These are phyloP conservation scores for Psilocybe cyanescens DNA, from an alignment of 768 basidiomycete species.

Conservation along the genomic window DNA sequence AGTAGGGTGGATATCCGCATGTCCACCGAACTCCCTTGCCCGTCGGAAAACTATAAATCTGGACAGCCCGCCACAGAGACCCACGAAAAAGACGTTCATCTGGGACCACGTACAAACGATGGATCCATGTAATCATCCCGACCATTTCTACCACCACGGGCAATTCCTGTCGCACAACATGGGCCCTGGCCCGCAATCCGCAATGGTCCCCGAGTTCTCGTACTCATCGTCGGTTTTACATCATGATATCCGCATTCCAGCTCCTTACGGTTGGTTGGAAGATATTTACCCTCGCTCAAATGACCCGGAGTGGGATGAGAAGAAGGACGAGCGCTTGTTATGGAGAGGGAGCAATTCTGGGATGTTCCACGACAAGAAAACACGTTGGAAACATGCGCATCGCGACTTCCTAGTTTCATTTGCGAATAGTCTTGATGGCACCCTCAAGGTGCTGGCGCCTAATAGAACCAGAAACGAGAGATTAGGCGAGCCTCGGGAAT, in stretches of 20 bases:
- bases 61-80: constrained; percentile 35
- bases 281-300: constrained; percentile 43
- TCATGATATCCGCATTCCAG: constrained; percentile 57
- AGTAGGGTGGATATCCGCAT: constrained; percentile 44
- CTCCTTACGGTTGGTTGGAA: constrained; percentile 50
- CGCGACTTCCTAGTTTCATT: constrained; percentile 49
- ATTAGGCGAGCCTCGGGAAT: constrained; percentile 36
- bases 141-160: constrained; percentile 50
- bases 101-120: constrained; percentile 49
- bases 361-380: constrained; percentile 41
- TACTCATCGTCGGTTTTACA: constrained; percentile 54
- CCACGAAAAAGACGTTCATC: constrained; percentile 48
- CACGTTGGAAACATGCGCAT: constrained; percentile 56
- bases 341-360: constrained; percentile 84
- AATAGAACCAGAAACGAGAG: constrained; percentile 25
- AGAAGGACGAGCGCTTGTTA: constrained; percentile 59
- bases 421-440: constrained; percentile 45
- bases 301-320: constrained; percentile 69
- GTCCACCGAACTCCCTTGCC: constrained; percentile 40
- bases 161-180: constrained; percentile 51
- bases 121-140: constrained; percentile 54
- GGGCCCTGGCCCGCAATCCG: constrained; percentile 47
- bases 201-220: constrained; percentile 56
- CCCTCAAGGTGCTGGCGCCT: constrained; percentile 40
- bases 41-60: constrained; percentile 36